A percentile compares a stretch with the other conserved stretches of the same genome.
These are phyloP conservation scores for Cladophialophora bantiana DNA, from an alignment of 2,329 filamentous ascomycete genomes.

Conservation along the genomic window DNA sequence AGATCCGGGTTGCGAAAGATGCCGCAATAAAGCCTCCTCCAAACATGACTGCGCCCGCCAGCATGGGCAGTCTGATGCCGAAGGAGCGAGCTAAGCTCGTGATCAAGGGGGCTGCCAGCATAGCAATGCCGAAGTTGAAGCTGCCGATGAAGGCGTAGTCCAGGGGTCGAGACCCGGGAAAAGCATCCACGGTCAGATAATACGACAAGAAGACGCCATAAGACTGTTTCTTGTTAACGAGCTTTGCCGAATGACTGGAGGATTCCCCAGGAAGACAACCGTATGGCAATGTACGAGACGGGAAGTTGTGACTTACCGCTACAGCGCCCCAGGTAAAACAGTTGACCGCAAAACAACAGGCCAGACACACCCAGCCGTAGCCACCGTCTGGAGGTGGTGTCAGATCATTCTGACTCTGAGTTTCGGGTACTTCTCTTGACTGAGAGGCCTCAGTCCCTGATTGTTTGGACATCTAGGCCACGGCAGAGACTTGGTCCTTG, in stretches of 20 bases:
- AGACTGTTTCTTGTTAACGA: conserved; percentile 38
- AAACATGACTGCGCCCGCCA: conserved; percentile 32
- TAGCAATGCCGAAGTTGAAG: conserved; percentile 39
- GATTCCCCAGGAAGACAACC: no score
- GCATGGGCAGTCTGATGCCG: conserved; percentile 35
- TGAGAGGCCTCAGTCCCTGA: not conserved
- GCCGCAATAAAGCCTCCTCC: conserved; percentile 40
- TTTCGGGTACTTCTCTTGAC: not conserved
- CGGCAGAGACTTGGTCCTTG: no score
- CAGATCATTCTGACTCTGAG: not conserved
- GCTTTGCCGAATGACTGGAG: no score
- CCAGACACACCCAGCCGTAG: conserved; percentile 44
- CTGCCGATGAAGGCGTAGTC: conserved; percentile 45
- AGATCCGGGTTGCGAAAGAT: conserved; percentile 38
- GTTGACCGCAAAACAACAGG: conserved; percentile 42
- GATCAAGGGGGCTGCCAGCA: conserved; percentile 41
- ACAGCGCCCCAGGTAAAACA: conserved; percentile 45
- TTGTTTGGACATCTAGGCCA: not conserved
- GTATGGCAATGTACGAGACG: not conserved
- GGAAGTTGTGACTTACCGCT: conserved; percentile 33
- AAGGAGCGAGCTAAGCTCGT: conserved; percentile 37
- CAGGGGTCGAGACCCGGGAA: conserved; percentile 37
- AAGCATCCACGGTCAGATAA: conserved; percentile 46
- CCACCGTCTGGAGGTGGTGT: conserved; percentile 42
- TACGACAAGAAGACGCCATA: conserved; percentile 55